A percentile compares a stretch with the other conserved stretches of the same genome.
Evolutionary conservation across 2,329 filamentous ascomycete genomes (phyloP).

Genomic region (Colletotrichum truncatum): DNA sequence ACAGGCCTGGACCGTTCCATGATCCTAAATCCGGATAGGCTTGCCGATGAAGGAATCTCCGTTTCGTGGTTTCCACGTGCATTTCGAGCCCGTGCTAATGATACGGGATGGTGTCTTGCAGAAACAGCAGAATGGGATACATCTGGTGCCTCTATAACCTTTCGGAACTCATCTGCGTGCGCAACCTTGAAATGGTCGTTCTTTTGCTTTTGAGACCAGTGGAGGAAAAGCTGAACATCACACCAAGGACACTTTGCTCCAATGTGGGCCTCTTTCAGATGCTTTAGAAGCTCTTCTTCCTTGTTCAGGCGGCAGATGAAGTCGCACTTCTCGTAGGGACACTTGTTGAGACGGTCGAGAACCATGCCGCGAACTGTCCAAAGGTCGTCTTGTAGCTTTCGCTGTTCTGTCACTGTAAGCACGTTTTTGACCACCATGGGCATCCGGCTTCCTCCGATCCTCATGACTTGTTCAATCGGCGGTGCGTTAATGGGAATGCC

Average conservation of each 20-base stretch:
- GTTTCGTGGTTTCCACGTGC: too few species aligned
- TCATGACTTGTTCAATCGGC: constrained; percentile 46
- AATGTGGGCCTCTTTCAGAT: constrained; percentile 46
- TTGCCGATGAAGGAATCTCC: too few species aligned
- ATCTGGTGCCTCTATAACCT: not conserved
- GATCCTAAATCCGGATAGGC: not conserved
- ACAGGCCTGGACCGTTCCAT: constrained; percentile 3
- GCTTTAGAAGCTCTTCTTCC: constrained; percentile 40
- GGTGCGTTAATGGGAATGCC: constrained; percentile 46
- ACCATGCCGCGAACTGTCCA: constrained; percentile 44
- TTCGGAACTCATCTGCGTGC: constrained; percentile 37
- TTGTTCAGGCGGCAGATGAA: constrained; percentile 43
- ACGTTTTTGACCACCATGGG: constrained; percentile 48
- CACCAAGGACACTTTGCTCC: constrained; percentile 47
- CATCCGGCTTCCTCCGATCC: constrained; percentile 40
- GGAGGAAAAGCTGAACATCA: constrained; percentile 38
- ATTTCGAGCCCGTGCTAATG: too few species aligned
- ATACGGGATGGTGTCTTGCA: not conserved
- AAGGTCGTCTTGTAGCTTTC: constrained; percentile 44
- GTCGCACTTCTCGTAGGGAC: constrained; percentile 48
- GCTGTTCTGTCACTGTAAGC: constrained; percentile 51
- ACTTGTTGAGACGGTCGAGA: constrained; percentile 45
- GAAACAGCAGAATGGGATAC: not conserved
- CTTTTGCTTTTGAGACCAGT: constrained; percentile 39
- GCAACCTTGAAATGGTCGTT: constrained; percentile 39